phyloP scores from a whole-genome alignment of 2,329 filamentous ascomycete genomes.

The Sclerotinia subarctica region DNA sequence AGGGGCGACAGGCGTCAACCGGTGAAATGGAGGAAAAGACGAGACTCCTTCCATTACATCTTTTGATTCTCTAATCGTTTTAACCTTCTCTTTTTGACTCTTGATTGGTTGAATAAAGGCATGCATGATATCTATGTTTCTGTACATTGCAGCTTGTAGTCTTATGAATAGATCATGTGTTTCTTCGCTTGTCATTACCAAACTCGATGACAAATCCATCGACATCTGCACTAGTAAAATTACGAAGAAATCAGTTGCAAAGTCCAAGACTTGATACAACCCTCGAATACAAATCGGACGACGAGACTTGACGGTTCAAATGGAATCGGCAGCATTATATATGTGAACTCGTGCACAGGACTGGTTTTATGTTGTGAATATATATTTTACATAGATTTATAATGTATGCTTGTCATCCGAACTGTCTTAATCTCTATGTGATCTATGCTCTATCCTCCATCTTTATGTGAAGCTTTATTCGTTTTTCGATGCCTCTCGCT shows the following conservation, averaged over 20 bases:
- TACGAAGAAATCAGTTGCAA: neutral
- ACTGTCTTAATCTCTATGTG: neutral
- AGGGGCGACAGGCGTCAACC: slow-evolving; percentile 10
- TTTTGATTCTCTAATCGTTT: slow-evolving; percentile 15
- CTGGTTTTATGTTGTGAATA: neutral
- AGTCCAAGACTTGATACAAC: neutral
- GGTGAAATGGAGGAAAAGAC: slow-evolving; percentile 4
- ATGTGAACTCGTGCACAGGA: neutral
- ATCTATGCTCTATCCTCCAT: neutral
- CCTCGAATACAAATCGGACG: neutral
- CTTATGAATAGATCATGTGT: slow-evolving; percentile 35
- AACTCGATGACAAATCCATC: neutral
- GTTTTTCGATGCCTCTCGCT: slow-evolving; percentile 44
- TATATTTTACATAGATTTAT: neutral
- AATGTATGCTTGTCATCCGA: neutral
- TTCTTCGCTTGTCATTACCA: neutral
- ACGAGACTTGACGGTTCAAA: neutral
- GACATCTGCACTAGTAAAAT: neutral
- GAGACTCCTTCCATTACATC: slow-evolving; percentile 1
- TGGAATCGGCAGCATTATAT: neutral
- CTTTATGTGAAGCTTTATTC: slow-evolving; percentile 20
- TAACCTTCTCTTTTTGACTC: slow-evolving; percentile 18
- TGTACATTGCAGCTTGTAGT: slow-evolving; percentile 36
- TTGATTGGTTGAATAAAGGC: slow-evolving; percentile 24
- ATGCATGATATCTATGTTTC: slow-evolving; percentile 24